phyloP scores from a whole-genome alignment of 306 rosid genomes.

The Prosopis cineraria region DNA sequence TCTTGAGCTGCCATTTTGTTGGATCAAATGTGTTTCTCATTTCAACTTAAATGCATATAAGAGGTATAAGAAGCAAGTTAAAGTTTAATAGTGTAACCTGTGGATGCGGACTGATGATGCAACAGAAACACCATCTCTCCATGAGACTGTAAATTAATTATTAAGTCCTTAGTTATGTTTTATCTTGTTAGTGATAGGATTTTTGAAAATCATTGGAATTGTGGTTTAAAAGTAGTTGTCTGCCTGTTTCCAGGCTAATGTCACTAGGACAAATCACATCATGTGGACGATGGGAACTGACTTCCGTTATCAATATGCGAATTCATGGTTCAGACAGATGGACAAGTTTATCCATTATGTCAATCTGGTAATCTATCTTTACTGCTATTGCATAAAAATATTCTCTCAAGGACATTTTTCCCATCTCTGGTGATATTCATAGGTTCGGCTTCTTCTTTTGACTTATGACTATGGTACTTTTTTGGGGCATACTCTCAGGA shows the following conservation, averaged over 20 bases:
- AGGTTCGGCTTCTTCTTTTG: slow-evolving; percentile 22
- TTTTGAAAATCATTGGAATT: slow-evolving; percentile 1
- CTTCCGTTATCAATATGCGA: slow-evolving; percentile 85
- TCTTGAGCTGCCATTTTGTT: slow-evolving; percentile 28
- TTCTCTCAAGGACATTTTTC: slow-evolving; percentile 2
- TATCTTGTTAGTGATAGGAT: slow-evolving; percentile 22
- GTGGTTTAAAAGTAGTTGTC: slow-evolving; percentile 9
- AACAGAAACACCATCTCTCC: slow-evolving; percentile 10
- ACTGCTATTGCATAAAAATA: slow-evolving; percentile 12
- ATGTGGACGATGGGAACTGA: slow-evolving; percentile 97
- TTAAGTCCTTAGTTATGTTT: slow-evolving; percentile 20
- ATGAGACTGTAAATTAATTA: slow-evolving; percentile 16
- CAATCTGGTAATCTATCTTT: slow-evolving; percentile 59
- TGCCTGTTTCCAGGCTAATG: slow-evolving; percentile 66
- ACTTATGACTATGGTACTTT: slow-evolving; percentile 15
- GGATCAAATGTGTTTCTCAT: slow-evolving; percentile 14
- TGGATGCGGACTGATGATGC: slow-evolving; percentile 14
- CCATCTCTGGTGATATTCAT: slow-evolving; percentile 16
- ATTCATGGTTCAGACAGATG: slow-evolving; percentile 92
- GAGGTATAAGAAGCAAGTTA: slow-evolving; percentile 20
- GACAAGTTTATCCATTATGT: slow-evolving; percentile 92
- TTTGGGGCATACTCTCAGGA: slow-evolving; percentile 54
- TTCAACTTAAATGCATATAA: slow-evolving; percentile 16
- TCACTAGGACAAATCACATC: slow-evolving; percentile 81
- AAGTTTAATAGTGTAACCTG: background rate